These are phyloP conservation scores for Phlebiopsis flavidoalba DNA, from an alignment of 768 basidiomycete genomes.

Conservation along the genomic window DNA sequence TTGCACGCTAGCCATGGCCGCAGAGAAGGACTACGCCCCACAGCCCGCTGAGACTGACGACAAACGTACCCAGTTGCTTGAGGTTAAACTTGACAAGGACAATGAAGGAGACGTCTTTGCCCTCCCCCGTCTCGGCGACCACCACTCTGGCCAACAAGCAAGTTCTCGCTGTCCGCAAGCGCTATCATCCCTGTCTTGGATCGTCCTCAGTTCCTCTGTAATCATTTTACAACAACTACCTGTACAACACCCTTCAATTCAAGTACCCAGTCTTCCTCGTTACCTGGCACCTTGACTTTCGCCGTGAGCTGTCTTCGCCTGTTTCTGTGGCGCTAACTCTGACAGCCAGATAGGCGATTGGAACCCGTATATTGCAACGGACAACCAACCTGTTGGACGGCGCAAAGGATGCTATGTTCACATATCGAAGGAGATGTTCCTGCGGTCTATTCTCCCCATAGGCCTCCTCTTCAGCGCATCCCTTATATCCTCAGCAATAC, in stretches of 20 bases:
- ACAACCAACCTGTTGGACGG: slow-evolving; percentile 81
- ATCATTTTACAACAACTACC: slow-evolving; percentile 95
- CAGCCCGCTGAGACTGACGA: slow-evolving; percentile 36
- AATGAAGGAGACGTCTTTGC: slow-evolving; percentile 32
- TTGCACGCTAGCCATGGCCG: slow-evolving; percentile 4
- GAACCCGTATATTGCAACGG: slow-evolving; percentile 80
- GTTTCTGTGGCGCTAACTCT: neutral
- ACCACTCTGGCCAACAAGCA: slow-evolving; percentile 27
- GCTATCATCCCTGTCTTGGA: slow-evolving; percentile 92
- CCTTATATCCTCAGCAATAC: slow-evolving; percentile 85
- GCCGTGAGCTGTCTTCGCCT: slow-evolving; percentile 31
- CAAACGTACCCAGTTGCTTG: slow-evolving; percentile 17
- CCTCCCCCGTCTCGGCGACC: slow-evolving; percentile 50
- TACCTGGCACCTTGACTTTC: slow-evolving; percentile 73
- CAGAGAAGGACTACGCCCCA: slow-evolving; percentile 34
- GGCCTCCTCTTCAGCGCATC: slow-evolving; percentile 91
- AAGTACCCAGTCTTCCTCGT: slow-evolving; percentile 91
- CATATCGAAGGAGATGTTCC: slow-evolving; percentile 73
- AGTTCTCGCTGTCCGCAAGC: slow-evolving; percentile 55
- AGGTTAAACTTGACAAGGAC: slow-evolving; percentile 21
- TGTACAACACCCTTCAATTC: slow-evolving; percentile 81
- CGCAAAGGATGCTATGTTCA: slow-evolving; percentile 71
- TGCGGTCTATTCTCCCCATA: slow-evolving; percentile 87
- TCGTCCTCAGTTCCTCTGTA: slow-evolving; percentile 79
- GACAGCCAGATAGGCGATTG: slow-evolving; percentile 49